Conservation (phyloP, 768 basidiomycete species). For the Jaapia argillacea region DNA sequence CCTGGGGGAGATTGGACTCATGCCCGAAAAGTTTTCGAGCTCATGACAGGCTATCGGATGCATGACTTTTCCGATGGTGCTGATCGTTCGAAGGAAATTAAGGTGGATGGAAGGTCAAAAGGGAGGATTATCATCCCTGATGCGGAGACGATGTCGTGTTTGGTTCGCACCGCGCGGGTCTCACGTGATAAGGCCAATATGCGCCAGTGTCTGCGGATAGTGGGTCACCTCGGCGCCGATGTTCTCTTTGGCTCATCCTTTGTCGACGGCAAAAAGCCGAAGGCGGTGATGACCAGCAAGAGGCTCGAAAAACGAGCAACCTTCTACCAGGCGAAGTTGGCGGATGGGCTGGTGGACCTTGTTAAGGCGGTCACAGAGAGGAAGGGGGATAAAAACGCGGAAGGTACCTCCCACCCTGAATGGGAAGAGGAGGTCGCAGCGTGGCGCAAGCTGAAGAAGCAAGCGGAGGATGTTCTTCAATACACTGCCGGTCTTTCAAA, state of each 20-base stretch:
- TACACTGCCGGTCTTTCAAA: constrained; percentile 1
- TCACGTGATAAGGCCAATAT: constrained; percentile 39
- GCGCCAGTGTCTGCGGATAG: constrained; percentile 53
- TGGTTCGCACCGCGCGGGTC: constrained; percentile 49
- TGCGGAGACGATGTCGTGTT: constrained; percentile 41
- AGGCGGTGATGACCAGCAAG: constrained; percentile 6
- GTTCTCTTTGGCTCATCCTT: constrained; percentile 24
- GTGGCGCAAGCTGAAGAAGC: constrained; percentile 10
- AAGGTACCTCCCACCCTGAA: too few relatives aligned
- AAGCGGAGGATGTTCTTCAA: constrained; percentile 8
- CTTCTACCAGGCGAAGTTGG: constrained; percentile 40
- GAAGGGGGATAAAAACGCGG: constrained; percentile 8
- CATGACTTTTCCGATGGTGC: background rate
- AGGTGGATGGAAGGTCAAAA: constrained; percentile 28
- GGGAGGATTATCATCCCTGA: constrained; percentile 38
- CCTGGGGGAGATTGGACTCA: constrained; percentile 14
- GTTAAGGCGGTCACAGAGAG: constrained; percentile 23
- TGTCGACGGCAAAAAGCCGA: background rate
- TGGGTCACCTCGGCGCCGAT: constrained; percentile 34
- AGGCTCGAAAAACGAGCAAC: constrained; percentile 11
- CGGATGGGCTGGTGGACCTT: too few relatives aligned
- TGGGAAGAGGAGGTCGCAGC: constrained; percentile 10
- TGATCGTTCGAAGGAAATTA: constrained; percentile 21
- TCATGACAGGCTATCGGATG: background rate
- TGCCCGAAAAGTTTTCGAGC: constrained; percentile 3